Evolutionary conservation across 2,329 filamentous ascomycete genomes (phyloP).

Genomic region (Claviceps pusilla): DNA sequence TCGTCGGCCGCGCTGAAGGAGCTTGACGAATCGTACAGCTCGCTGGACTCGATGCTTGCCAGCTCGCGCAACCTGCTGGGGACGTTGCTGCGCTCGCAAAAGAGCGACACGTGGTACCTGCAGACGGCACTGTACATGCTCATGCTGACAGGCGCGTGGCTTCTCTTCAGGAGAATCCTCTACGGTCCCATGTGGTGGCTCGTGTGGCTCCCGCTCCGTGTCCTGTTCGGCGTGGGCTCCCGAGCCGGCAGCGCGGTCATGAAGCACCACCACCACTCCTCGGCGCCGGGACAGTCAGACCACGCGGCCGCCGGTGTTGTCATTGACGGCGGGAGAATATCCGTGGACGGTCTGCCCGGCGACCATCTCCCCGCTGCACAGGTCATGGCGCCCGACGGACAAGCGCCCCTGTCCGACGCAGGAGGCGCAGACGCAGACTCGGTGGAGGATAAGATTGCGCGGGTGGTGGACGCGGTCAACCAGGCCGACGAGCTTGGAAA

Average conservation of each 20-base stretch:
- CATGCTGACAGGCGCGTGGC: conserved; percentile 62
- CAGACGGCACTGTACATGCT: conserved; percentile 80
- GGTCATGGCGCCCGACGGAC: conserved; percentile 19
- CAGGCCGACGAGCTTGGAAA: conserved; percentile 15
- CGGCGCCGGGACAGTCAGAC: conserved; percentile 12
- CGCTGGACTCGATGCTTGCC: conserved; percentile 61
- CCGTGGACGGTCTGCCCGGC: conserved; percentile 22
- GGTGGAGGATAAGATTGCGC: conserved; percentile 38
- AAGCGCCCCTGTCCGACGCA: conserved; percentile 7
- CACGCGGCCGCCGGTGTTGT: conserved; percentile 7
- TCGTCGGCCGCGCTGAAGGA: conserved; percentile 69
- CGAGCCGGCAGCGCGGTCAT: conserved; percentile 40
- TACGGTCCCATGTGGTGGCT: conserved; percentile 90
- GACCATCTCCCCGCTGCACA: conserved; percentile 34
- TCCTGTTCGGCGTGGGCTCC: conserved; percentile 45
- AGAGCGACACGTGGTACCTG: conserved; percentile 96
- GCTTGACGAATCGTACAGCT: conserved; percentile 66
- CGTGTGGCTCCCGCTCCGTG: conserved; percentile 63
- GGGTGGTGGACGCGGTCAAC: conserved; percentile 34
- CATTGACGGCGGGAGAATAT: conserved; percentile 14
- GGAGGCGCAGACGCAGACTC: conserved; percentile 18
- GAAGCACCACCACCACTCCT: conserved; percentile 8
- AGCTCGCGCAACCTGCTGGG: conserved; percentile 61
- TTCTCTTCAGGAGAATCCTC: conserved; percentile 67
- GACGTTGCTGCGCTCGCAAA: conserved; percentile 71